Evolutionary conservation across 208 protist species (phyloP).

Genomic region (Trypanosoma brucei): DNA sequence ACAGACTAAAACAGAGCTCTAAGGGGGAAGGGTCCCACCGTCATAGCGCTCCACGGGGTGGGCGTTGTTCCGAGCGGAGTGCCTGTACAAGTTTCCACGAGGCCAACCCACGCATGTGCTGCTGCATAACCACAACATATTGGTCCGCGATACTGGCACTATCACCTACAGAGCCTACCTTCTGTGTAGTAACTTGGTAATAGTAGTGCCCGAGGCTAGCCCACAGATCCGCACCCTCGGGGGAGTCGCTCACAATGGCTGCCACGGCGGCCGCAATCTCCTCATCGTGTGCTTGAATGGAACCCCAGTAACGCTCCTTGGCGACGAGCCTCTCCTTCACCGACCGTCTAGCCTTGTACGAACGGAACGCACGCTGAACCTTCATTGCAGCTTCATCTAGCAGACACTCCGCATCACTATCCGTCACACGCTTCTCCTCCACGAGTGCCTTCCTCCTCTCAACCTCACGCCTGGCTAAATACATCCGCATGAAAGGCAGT

Average conservation of each 20-base stretch:
- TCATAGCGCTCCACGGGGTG: too few relatives aligned
- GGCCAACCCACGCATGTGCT: slow-evolving; percentile 4
- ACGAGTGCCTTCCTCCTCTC: not conserved
- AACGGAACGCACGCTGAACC: slow-evolving; percentile 25
- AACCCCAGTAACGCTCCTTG: slow-evolving; percentile 17
- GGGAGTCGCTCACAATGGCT: slow-evolving; percentile 12
- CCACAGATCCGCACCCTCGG: slow-evolving; percentile 6
- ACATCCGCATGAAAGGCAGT: slow-evolving; percentile 8
- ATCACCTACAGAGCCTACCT: not conserved
- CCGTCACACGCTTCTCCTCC: not conserved
- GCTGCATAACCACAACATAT: slow-evolving; percentile 11
- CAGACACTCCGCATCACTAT: not conserved
- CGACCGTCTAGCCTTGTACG: slow-evolving; percentile 9
- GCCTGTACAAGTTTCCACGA: slow-evolving; percentile 4
- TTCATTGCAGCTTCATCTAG: slow-evolving; percentile 11
- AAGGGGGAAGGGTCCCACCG: too few relatives aligned
- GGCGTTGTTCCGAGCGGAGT: not conserved
- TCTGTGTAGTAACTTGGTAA: not conserved
- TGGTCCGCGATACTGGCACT: slow-evolving; percentile 4
- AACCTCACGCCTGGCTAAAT: slow-evolving; percentile 13
- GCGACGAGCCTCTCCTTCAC: slow-evolving; percentile 13
- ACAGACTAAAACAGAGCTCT: too few relatives aligned
- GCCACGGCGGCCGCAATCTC: slow-evolving; percentile 20
- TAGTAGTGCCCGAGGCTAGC: slow-evolving; percentile 18
- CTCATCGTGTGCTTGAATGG: slow-evolving; percentile 22